A percentile compares a stretch with the other conserved stretches of the same genome.
These are phyloP conservation scores for Xerocomus nothofagi DNA, from an alignment of 1,284 basidiomycete species.

Conservation along the genomic window DNA sequence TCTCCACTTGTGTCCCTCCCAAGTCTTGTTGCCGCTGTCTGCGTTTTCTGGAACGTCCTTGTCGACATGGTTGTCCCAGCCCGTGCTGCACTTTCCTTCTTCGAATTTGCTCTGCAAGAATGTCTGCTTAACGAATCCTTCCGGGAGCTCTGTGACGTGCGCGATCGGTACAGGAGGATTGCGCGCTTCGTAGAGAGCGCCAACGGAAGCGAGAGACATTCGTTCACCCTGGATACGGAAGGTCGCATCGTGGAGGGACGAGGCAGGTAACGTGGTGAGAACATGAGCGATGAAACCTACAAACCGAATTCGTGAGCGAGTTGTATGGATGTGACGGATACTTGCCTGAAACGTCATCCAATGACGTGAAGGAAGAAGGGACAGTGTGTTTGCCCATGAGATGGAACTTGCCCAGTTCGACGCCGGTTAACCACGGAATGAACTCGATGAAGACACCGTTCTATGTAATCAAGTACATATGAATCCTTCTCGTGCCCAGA, in stretches of 20 bases:
- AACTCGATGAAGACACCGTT: constrained; percentile 32
- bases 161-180: constrained; percentile 20
- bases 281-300: constrained; percentile 38
- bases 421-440: constrained; percentile 23
- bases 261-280: constrained; percentile 32
- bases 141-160: constrained; percentile 29
- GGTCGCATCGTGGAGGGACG: constrained; percentile 31
- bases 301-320: not conserved
- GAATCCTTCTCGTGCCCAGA: not conserved
- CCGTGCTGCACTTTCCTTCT: constrained; percentile 30
- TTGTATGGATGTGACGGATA: not conserved
- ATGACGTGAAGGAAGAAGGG: constrained; percentile 34
- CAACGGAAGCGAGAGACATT: constrained; percentile 24
- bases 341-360: constrained; percentile 36
- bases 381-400: constrained; percentile 36
- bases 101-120: constrained; percentile 28
- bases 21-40: constrained; percentile 27
- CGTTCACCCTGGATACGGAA: constrained; percentile 43
- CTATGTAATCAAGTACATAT: constrained; percentile 14
- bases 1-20: constrained; percentile 34
- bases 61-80: constrained; percentile 32
- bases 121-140: constrained; percentile 33
- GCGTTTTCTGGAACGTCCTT: constrained; percentile 27
- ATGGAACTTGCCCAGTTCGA: constrained; percentile 32
- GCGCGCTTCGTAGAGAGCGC: constrained; percentile 27